Base-by-base conservation (phyloP, 345 rosid genomes). In the Mangifera indica region DNA sequence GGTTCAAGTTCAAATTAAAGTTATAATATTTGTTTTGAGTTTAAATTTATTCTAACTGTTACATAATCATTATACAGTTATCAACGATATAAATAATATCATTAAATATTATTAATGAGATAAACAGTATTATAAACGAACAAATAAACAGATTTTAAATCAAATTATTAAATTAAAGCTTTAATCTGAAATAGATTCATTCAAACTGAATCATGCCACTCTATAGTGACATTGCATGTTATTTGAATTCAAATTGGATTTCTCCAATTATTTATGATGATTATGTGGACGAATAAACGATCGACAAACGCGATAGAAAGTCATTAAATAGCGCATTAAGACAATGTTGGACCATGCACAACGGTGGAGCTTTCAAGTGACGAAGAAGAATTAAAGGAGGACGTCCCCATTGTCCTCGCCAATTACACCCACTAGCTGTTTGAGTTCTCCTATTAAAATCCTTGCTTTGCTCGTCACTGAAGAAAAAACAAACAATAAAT, bases 381-480 rank as follows among this genome's bases (percentile, higher is more conserved):
- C 77, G 63, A 73, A 81, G 59, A 37, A 63, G 79, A 78, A 84
- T 78, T 86, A 66, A 86, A 84, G 84, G 68, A 40, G 76, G 78
- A 59, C 63, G 82, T 75, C 85, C 85, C 86, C 79, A 63, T 42
- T 69, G 76, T 59, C 69, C 81, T 72, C 49, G 42, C 6, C 48
- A 12, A 17, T 8, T 4, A 29, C 7, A 57, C 0, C 84, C 82
- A 64, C 65, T 74, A 40, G 10, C 42, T 37, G 1, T 37, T 37
- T 60, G 34, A 62, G 53, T 54, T 61, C 69, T 59, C 59, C 20
- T 18, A 55, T 55, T 8, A 25, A 12, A 29, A 54, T 56, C 51
- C 32, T 54, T 71, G 49, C 74, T 70, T 59, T 70, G 42, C 20
- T 40, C 67, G 55, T 76, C 76, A 57, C 70, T 60, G 57, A 61